These are phyloP conservation scores for Lentinula sp. DNA, from an alignment of 768 basidiomycete genomes.

Conservation along the genomic window DNA sequence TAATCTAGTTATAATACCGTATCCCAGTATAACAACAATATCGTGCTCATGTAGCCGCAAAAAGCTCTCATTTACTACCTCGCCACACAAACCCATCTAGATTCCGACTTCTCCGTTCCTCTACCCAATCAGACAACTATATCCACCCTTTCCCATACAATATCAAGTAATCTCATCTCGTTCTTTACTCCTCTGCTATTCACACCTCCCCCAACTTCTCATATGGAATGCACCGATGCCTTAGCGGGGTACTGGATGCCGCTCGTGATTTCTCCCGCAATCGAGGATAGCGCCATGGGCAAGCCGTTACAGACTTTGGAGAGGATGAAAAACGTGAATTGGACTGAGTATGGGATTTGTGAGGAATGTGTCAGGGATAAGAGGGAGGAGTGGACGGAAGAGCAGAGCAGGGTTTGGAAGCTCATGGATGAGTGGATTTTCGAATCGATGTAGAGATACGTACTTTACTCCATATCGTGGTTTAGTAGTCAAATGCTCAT, in stretches of 20 bases:
- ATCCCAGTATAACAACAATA: neutral
- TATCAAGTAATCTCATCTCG: conserved; percentile 51
- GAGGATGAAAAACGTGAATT: conserved; percentile 49
- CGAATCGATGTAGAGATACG: neutral
- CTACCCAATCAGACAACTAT: conserved; percentile 23
- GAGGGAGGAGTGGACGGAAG: conserved; percentile 57
- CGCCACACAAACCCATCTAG: conserved; percentile 53
- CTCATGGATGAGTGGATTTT: conserved; percentile 54
- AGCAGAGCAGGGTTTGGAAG: conserved; percentile 55
- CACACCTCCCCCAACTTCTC: conserved; percentile 60
- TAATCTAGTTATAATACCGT: conserved; percentile 4
- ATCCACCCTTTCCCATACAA: conserved; percentile 31
- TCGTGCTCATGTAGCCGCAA: conserved; percentile 34
- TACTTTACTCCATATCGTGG: no score
- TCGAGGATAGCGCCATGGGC: conserved; percentile 56
- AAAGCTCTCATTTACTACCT: conserved; percentile 63
- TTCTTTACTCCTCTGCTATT: conserved; percentile 72
- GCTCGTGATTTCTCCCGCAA: conserved; percentile 61
- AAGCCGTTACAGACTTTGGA: conserved; percentile 70
- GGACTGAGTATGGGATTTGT: conserved; percentile 56
- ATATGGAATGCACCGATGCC: conserved; percentile 70
- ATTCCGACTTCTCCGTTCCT: conserved; percentile 17
- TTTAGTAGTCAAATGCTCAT: no score
- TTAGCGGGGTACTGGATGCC: conserved; percentile 71
- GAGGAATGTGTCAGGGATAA: conserved; percentile 51